Evolutionary conservation across 331 rosid species (phyloP), one percentile per base, ranked within the genome.

Genomic region (Arachis monticola): DNA sequence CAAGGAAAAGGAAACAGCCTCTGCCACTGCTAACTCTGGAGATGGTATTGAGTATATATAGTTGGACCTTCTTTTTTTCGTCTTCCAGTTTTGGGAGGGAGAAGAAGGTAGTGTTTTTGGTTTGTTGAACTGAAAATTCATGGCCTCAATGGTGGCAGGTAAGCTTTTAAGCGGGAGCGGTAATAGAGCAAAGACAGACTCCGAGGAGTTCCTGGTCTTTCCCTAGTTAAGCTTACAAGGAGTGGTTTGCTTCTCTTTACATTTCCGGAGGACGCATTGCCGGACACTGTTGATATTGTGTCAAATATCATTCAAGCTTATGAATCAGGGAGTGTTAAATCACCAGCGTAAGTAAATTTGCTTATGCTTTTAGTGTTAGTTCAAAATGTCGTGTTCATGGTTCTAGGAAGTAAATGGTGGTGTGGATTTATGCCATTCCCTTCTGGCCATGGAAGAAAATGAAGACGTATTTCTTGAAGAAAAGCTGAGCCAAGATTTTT

Each of bases 151-250:
- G 82, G 69, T 80, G 78, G 5, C 81, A 78, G 91, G 80, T 81
- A 51, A 87, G 79, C 38, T 6, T 82, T 10, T 10, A 52, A 77
- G 74, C 67, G n/a, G 85, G 69, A 69, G 56, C 67, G n/a, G 85
- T 72, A 68, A 55, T 10, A 78, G 62, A 68, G 80, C 76, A 35
- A 90, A 80, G 35, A 64, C 76, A 41, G 59, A 38, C 47, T 78
- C 38, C 68, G 83, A 77, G 80, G 57, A 11, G 77, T 71, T 46
- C 77, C 80, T 48, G 84, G 59, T 75, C 91, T 94, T 81, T 91
- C 96, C 53, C 85, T 93, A 57, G 98, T 91, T 80, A 93, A 93
- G 84, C 83, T 93, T 72, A 91, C 86, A 1, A 88, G 85, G 84
- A 93, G 88, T 76, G 98, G 98, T 13, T 78, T 93, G 78, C 74